A percentile compares a stretch with the other conserved stretches of the same genome.
Evolutionary conservation across 768 basidiomycete species (phyloP).

Genomic region (Trametes coccinea): DNA sequence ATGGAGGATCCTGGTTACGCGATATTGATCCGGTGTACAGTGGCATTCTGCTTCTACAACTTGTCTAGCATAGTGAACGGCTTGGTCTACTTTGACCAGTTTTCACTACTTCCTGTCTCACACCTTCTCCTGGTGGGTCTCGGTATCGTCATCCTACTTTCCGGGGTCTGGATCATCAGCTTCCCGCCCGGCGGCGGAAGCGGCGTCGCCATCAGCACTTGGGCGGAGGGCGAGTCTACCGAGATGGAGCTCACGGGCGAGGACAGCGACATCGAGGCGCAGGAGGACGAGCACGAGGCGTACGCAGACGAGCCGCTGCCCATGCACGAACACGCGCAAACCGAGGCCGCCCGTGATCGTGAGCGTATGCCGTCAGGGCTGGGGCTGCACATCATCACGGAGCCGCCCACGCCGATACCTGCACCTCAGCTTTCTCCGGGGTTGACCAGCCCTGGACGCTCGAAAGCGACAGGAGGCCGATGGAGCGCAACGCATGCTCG

Average conservation of each 20-base stretch:
- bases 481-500: background rate
- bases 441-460: background rate
- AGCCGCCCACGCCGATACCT: constrained; percentile 18
- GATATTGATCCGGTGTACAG: constrained; percentile 35
- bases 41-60: constrained; percentile 96
- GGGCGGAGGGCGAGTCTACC: constrained; percentile 43
- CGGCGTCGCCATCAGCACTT: constrained; percentile 45
- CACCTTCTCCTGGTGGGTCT: constrained; percentile 74
- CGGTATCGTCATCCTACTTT: constrained; percentile 76
- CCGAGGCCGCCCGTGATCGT: constrained; percentile 2
- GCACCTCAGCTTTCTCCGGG: constrained; percentile 17
- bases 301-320: constrained; percentile 34
- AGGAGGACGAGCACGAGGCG: constrained; percentile 16
- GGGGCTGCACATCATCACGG: constrained; percentile 15
- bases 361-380: constrained; percentile 11
- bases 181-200: constrained; percentile 63
- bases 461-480: background rate
- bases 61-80: constrained; percentile 89
- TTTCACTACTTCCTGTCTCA: constrained; percentile 63
- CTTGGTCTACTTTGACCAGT: constrained; percentile 87
- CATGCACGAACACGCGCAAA: constrained; percentile 19
- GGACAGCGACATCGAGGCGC: constrained; percentile 26
- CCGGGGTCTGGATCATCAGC: constrained; percentile 90
- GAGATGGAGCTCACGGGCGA: constrained; percentile 26
- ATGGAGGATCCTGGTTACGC: background rate